Percentiles rank a stretch among this genome's conserved stretches.
Conservation (phyloP, 2,329 filamentous ascomycete genomes). For the Geosmithia flava region DNA sequence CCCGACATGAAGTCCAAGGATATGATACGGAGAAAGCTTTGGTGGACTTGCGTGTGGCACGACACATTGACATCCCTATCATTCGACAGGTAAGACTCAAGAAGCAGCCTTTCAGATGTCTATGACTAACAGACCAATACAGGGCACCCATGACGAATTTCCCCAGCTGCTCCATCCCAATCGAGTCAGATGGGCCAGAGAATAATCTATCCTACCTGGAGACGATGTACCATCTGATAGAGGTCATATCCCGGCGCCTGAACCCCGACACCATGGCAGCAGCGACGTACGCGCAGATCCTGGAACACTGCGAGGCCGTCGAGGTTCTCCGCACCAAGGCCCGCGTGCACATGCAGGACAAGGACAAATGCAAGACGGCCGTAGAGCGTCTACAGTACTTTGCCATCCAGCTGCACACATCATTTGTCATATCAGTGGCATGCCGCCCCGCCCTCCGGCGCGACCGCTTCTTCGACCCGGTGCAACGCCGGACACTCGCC, state of each 20-base stretch:
- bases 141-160: constrained; percentile 53
- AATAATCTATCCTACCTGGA: constrained; percentile 48
- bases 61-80: constrained; percentile 54
- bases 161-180: constrained; percentile 40
- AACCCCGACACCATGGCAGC: constrained; percentile 39
- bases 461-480: constrained; percentile 34
- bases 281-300: constrained; percentile 40
- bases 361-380: constrained; percentile 51
- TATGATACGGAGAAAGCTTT: constrained; percentile 40
- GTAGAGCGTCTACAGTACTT: constrained; percentile 52
- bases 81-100: constrained; percentile 42
- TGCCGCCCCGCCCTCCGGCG: constrained; percentile 49
- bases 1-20: constrained; percentile 37
- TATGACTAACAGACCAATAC: not conserved
- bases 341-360: constrained; percentile 39
- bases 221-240: constrained; percentile 52
- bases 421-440: constrained; percentile 53
- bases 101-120: not conserved
- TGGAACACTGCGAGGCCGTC: constrained; percentile 43
- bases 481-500: constrained; percentile 42
- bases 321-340: constrained; percentile 38
- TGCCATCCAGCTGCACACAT: constrained; percentile 51
- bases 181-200: constrained; percentile 24
- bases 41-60: constrained; percentile 58
- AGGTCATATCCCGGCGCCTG: constrained; percentile 44